Evolutionary conservation across 148 eudicot species (phyloP).

Genomic region (Euryodendron excelsum): DNA sequence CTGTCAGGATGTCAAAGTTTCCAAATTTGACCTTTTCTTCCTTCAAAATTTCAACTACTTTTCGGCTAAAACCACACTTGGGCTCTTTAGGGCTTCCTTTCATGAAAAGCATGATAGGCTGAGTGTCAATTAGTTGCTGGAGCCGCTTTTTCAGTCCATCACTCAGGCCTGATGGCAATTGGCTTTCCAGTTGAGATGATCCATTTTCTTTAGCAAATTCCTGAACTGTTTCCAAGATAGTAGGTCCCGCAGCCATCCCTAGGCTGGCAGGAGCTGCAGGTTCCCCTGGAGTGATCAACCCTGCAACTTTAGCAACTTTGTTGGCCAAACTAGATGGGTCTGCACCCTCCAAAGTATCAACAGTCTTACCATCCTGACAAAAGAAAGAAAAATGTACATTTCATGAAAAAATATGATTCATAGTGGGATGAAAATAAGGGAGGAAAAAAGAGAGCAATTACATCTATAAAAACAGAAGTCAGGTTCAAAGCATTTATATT

Average conservation of each 20-base stretch:
- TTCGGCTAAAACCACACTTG: conserved; percentile 83
- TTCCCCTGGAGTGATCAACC: conserved; percentile 53
- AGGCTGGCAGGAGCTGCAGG: conserved; percentile 94
- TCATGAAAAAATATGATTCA: neutral
- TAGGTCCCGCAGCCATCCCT: conserved; percentile 91
- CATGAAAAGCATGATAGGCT: conserved; percentile 90
- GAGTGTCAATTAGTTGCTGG: conserved; percentile 56
- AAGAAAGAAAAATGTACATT: conserved; percentile 1
- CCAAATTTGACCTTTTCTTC: conserved; percentile 76
- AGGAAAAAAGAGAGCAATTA: too few species aligned
- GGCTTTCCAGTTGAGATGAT: conserved; percentile 28
- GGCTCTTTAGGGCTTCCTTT: conserved; percentile 90
- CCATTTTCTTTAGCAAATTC: conserved; percentile 58
- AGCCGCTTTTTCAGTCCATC: conserved; percentile 51
- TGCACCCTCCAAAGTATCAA: conserved; percentile 95
- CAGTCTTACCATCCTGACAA: conserved; percentile 68
- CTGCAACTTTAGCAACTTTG: conserved; percentile 88
- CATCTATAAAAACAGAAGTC: too few species aligned
- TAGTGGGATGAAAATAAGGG: too few species aligned
- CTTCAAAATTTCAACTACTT: conserved; percentile 75
- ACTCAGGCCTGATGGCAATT: conserved; percentile 24
- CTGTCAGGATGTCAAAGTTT: conserved; percentile 78
- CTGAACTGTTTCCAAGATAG: conserved; percentile 65
- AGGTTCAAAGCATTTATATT: neutral
- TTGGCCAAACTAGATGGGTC: conserved; percentile 91